Percentiles rank a stretch among this genome's conserved stretches.
phyloP scores from a whole-genome alignment of 805 yeast species.

The Vanderwaltozyma yarrowii region DNA sequence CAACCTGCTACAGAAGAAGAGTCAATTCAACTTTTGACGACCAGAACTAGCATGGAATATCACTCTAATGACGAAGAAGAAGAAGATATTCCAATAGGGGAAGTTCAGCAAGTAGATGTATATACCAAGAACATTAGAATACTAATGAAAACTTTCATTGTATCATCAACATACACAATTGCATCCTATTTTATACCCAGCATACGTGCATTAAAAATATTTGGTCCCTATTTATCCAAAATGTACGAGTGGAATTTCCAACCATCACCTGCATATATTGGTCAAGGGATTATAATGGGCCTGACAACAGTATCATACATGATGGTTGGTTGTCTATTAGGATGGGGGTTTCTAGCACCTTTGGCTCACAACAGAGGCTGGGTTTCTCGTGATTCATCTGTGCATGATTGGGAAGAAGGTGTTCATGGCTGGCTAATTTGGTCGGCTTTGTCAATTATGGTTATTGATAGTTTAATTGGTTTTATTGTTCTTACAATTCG shows the following conservation, averaged over 20 bases:
- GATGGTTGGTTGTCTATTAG: slow-evolving; percentile 81
- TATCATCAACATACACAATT: slow-evolving; percentile 67
- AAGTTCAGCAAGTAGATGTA: neutral
- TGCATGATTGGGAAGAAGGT: slow-evolving; percentile 77
- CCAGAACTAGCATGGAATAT: slow-evolving; percentile 3
- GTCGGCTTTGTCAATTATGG: slow-evolving; percentile 89
- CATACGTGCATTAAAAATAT: slow-evolving; percentile 58
- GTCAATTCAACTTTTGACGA: neutral
- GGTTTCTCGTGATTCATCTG: slow-evolving; percentile 81
- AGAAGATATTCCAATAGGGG: neutral
- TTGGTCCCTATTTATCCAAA: slow-evolving; percentile 54
- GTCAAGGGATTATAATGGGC: slow-evolving; percentile 98
- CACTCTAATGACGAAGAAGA: slow-evolving; percentile 14
- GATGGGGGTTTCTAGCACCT: slow-evolving; percentile 92
- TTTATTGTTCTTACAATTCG: slow-evolving; percentile 50
- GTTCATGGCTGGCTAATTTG: slow-evolving; percentile 97
- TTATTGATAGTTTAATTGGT: slow-evolving; percentile 79
- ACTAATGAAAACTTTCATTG: slow-evolving; percentile 47
- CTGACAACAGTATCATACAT: slow-evolving; percentile 80
- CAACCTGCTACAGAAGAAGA: slow-evolving; percentile 9
- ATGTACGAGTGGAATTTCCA: slow-evolving; percentile 78
- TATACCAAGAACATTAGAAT: slow-evolving; percentile 53
- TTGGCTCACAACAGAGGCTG: slow-evolving; percentile 58
- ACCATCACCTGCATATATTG: slow-evolving; percentile 95
- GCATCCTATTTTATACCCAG: slow-evolving; percentile 64